These are phyloP conservation scores for Lactarius hatsudake DNA, from an alignment of 768 basidiomycete species.

Conservation along the genomic window DNA sequence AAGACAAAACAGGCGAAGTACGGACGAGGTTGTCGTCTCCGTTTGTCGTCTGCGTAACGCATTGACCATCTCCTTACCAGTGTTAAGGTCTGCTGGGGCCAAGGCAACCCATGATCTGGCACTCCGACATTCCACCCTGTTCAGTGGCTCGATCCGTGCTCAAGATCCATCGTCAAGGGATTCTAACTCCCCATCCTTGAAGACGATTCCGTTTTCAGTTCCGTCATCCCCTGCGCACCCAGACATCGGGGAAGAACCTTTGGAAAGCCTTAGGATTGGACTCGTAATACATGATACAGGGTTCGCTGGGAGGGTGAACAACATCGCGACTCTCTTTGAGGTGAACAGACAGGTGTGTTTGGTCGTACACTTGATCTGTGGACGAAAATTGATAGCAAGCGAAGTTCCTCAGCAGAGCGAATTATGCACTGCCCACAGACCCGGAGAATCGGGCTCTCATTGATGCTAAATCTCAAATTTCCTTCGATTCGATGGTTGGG, in stretches of 20 bases:
- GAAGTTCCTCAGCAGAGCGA: slow-evolving; percentile 52
- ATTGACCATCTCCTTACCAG: slow-evolving; percentile 32
- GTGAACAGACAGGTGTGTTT: slow-evolving; percentile 69
- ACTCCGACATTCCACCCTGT: slow-evolving; percentile 58
- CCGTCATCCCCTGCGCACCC: slow-evolving; percentile 46
- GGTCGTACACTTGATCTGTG: not conserved
- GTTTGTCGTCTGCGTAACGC: not conserved
- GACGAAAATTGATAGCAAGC: slow-evolving; percentile 26
- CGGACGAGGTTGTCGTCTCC: slow-evolving; percentile 43
- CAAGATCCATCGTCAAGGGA: slow-evolving; percentile 10
- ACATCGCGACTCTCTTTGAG: slow-evolving; percentile 71
- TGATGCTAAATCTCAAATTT: slow-evolving; percentile 80
- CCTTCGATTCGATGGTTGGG: slow-evolving; percentile 76
- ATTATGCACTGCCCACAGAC: slow-evolving; percentile 56
- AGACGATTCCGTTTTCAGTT: slow-evolving; percentile 38
- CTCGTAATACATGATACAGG: slow-evolving; percentile 54
- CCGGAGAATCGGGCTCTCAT: slow-evolving; percentile 65
- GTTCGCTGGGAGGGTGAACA: slow-evolving; percentile 71
- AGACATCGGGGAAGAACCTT: slow-evolving; percentile 36
- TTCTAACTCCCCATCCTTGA: slow-evolving; percentile 30
- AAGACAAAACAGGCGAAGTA: slow-evolving; percentile 58
- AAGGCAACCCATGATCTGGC: slow-evolving; percentile 48
- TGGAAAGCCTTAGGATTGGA: slow-evolving; percentile 59
- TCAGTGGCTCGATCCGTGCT: slow-evolving; percentile 29
- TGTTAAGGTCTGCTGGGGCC: slow-evolving; percentile 46